Base-by-base conservation (phyloP, 495 filamentous ascomycete species). In the Venustampulla echinocandica region DNA sequence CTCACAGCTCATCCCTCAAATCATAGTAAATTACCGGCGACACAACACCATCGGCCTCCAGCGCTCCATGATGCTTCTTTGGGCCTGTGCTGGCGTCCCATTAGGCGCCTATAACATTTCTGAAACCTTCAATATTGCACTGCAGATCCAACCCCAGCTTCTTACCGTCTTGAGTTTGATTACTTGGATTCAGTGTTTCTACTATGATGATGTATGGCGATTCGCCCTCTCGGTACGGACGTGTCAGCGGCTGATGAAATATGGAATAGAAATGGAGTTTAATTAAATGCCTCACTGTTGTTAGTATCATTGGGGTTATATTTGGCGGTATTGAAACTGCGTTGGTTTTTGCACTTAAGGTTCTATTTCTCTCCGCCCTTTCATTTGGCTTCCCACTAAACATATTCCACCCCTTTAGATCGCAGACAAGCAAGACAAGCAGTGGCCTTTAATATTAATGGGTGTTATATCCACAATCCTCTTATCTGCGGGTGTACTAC, bases 101-200 rank as follows among this genome's bases (percentile, higher is more conserved):
- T 69, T 84, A 0, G 80, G 80, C 2, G 76, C 80, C 4, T 82
- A 81, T 57, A 82, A 82, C 51, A 77, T 82, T 36, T 70, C 77
- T 2, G 60, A 70, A 44, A 58, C 75, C 10, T 79, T 80, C 63
- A 82, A 81, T 53, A 55, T 81, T 1, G 77, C 79, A 2, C 60
- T 82, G 0, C 58, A 65, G 42, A 64, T 82, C 11, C 78, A 84
- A 63, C 74, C 80, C 13, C 77, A 82, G 55, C 73, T 82, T 11
- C 61, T 82, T 33, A 81, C 74, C 0, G 55, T 68, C 32, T 56
- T 82, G n/a, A 81, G 80, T 54, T 59, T 82, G 19, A 49, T 74
- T 4, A 82, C 78, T 3, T 84, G 78, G 78, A 69, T 67, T 4
- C 79, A 84, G 56, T 84, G 78, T 59, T 71, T 71, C 14, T 74